Evolutionary conservation across 129 eudicot genomes (phyloP).

Genomic region (Flaveria trinervia): DNA sequence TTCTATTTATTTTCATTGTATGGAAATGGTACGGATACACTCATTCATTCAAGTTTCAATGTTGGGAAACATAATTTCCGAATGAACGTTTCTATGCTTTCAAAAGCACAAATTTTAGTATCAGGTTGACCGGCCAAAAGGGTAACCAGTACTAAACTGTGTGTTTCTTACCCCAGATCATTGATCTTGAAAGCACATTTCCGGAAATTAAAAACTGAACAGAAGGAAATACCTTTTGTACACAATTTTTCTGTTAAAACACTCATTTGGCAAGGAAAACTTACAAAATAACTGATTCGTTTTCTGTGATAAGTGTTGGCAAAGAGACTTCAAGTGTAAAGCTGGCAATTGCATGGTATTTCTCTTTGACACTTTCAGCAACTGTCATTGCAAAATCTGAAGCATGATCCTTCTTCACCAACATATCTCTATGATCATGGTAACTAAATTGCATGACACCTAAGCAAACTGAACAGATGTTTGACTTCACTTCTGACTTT

Average conservation of each 20-base stretch:
- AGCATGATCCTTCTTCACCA: constrained; percentile 53
- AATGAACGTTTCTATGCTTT: constrained; percentile 6
- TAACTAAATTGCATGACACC: constrained; percentile 78
- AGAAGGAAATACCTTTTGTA: background rate
- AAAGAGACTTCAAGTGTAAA: constrained; percentile 80
- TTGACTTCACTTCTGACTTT: constrained; percentile 28
- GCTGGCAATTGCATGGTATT: constrained; percentile 49
- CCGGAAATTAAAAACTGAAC: background rate
- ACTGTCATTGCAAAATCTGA: constrained; percentile 56
- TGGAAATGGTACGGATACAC: background rate
- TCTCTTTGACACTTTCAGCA: constrained; percentile 50
- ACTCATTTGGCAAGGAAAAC: constrained; percentile 18
- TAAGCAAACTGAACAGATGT: constrained; percentile 63
- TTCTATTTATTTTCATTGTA: background rate
- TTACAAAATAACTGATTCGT: constrained; percentile 66
- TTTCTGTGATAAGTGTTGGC: constrained; percentile 60
- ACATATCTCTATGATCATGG: constrained; percentile 38
- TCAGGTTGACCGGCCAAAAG: background rate
- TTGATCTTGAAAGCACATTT: background rate
- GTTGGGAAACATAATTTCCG: background rate
- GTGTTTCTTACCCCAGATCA: constrained; percentile 2
- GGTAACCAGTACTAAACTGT: background rate
- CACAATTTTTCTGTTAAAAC: background rate
- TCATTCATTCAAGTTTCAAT: background rate
- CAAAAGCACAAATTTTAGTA: background rate